Base-by-base conservation (phyloP, 1,284 basidiomycete genomes). In the Leucoagaricus sp. region DNA sequence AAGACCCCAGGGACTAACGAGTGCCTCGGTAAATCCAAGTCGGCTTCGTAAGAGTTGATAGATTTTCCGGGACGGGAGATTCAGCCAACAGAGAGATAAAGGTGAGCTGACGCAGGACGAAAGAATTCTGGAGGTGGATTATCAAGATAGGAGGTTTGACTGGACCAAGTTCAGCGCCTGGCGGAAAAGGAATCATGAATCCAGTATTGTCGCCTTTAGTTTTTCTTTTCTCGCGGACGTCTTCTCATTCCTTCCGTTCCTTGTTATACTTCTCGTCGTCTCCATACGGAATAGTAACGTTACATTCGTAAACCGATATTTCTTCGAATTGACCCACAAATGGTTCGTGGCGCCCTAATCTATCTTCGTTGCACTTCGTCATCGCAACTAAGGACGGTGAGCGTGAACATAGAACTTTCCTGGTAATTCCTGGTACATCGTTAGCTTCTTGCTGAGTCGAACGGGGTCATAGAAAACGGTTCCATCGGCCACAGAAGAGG, bases 21-120 rank as follows among this genome's bases (percentile, higher is more conserved):
- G 4, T 70, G 65, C 0, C 75, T 71, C 0, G 79, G 77, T 2
- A 78, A 57, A 54, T 79, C 78, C 69, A 70, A 71, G 60, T 77
- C 76, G n/a, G 66, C 73, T 25, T 67, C 51, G 59, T 76, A 76
- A 1, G 77, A 73, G 19, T 67, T 48, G 0, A 77, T 79, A 59
- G 80, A 78, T 55, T 75, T 60, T 0, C 79, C 79, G 0, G 25
- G 4, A 13, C 78, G 78, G 8, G 69, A 58, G 19, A 21, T 42
- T 29, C 68, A 58, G 0, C 42, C n/a, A 0, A 74, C 73, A 0
- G 71, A 70, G 33, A 80, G 36, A 49, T 77, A 80, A 6, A 81
- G 59, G 58, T 80, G 77, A 0, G 73, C 71, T 48, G 74, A 75
- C 6, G 65, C 63, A 7, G 67, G 66, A 21, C 45, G 57, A 4